Conservation (phyloP, 2,329 filamentous ascomycete genomes). For the Fonsecaea pugnacius region DNA sequence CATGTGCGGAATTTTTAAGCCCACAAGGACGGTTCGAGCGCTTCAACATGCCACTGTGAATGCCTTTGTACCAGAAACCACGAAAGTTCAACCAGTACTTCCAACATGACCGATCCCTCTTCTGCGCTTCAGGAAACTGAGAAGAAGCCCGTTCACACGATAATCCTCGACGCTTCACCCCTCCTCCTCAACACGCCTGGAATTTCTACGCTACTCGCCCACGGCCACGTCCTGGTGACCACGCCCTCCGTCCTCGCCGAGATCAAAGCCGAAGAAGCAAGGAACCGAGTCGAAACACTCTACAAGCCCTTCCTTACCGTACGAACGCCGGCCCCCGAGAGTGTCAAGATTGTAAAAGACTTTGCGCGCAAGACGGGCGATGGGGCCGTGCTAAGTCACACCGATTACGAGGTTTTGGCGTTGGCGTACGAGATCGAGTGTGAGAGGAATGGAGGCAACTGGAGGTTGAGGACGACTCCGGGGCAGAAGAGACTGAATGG, state of each 20-base stretch:
- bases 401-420: conserved; percentile 87
- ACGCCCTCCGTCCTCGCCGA: conserved; percentile 85
- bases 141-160: conserved; percentile 74
- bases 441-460: conserved; percentile 86
- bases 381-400: conserved; percentile 80
- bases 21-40: not conserved
- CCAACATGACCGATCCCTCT: conserved; percentile 7
- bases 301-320: conserved; percentile 83
- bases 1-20: not conserved
- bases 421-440: conserved; percentile 93
- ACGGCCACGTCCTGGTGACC: conserved; percentile 78
- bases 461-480: conserved; percentile 77
- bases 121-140: conserved; percentile 1
- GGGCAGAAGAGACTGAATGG: conserved; percentile 80
- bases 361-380: conserved; percentile 92
- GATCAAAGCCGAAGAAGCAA: conserved; percentile 81
- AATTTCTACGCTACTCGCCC: conserved; percentile 77
- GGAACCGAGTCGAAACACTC: conserved; percentile 79
- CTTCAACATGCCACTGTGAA: not conserved
- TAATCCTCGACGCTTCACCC: conserved; percentile 88
- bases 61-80: not conserved
- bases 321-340: conserved; percentile 73
- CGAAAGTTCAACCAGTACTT: not conserved
- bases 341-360: conserved; percentile 76
- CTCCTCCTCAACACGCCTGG: conserved; percentile 91